Conservation (phyloP, 345 rosid species). For the Boechera divaricarpa region DNA sequence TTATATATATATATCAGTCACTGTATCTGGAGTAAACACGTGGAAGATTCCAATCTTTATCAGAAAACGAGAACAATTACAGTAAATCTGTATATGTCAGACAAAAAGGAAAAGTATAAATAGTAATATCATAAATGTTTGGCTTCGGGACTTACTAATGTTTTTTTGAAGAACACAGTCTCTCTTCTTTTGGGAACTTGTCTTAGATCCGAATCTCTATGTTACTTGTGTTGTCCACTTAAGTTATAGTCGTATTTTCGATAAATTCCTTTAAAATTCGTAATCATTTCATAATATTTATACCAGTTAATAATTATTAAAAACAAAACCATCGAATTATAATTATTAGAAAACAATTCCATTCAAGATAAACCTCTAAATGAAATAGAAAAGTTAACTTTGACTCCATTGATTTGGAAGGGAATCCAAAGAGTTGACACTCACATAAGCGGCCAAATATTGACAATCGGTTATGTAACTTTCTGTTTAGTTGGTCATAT, state of each 20-base stretch:
- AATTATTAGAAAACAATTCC: not conserved
- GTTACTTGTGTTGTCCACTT: conserved; percentile 32
- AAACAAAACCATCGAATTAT: too few species aligned
- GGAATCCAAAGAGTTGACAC: conserved; percentile 31
- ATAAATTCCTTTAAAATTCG: conserved; percentile 6
- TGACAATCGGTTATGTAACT: not conserved
- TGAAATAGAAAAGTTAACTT: conserved; percentile 28
- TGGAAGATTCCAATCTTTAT: conserved; percentile 34
- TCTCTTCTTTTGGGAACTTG: conserved; percentile 38
- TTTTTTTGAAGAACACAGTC: conserved; percentile 28
- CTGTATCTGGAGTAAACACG: conserved; percentile 26
- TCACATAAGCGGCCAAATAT: conserved; percentile 9
- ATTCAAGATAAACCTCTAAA: not conserved
- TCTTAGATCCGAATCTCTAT: conserved; percentile 37
- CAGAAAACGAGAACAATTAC: conserved; percentile 20
- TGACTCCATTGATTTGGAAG: conserved; percentile 34
- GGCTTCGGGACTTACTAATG: conserved; percentile 34
- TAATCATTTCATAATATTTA: not conserved
- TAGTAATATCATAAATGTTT: conserved; percentile 27
- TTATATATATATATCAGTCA: not conserved
- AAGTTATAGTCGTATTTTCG: not conserved
- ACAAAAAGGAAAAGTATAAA: conserved; percentile 31
- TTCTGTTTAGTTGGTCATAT: too few species aligned
- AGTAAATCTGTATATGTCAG: conserved; percentile 25
- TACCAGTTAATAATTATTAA: not conserved